Percentiles rank a stretch among this genome's conserved stretches.
Evolutionary conservation across 768 basidiomycete genomes (phyloP).

Genomic region (Neoboletus brunneissimus): DNA sequence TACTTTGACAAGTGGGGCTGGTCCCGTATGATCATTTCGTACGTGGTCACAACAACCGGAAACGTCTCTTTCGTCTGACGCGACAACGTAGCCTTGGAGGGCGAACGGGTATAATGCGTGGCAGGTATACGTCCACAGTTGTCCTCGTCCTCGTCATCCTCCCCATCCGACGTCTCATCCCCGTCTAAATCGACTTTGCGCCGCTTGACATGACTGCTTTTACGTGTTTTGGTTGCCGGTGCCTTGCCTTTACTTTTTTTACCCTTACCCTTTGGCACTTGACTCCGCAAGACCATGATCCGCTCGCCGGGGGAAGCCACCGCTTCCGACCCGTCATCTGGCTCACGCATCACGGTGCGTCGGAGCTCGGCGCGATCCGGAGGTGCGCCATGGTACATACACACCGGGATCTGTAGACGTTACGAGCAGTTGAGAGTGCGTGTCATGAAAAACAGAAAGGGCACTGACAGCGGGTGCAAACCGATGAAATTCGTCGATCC

Average conservation of each 20-base stretch:
- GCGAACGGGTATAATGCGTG: constrained; percentile 14
- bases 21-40: constrained; percentile 90
- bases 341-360: constrained; percentile 50
- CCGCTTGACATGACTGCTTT: constrained; percentile 16
- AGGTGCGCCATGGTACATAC: constrained; percentile 88
- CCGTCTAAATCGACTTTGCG: constrained; percentile 17
- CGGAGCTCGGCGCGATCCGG: constrained; percentile 80
- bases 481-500: constrained; percentile 79
- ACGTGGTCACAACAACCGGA: constrained; percentile 87
- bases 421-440: not conserved
- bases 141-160: constrained; percentile 14
- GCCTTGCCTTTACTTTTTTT: constrained; percentile 13
- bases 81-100: not conserved
- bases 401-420: constrained; percentile 72
- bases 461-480: constrained; percentile 73
- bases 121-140: constrained; percentile 17
- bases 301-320: constrained; percentile 23
- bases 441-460: not conserved
- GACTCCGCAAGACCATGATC: constrained; percentile 22
- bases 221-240: constrained; percentile 10
- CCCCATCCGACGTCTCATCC: constrained; percentile 8
- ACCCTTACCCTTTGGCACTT: constrained; percentile 17
- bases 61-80: constrained; percentile 43
- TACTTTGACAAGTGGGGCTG: constrained; percentile 61
- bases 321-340: constrained; percentile 25